phyloP scores from a whole-genome alignment of 768 basidiomycete genomes.

The Pisolithus tinctorius region DNA sequence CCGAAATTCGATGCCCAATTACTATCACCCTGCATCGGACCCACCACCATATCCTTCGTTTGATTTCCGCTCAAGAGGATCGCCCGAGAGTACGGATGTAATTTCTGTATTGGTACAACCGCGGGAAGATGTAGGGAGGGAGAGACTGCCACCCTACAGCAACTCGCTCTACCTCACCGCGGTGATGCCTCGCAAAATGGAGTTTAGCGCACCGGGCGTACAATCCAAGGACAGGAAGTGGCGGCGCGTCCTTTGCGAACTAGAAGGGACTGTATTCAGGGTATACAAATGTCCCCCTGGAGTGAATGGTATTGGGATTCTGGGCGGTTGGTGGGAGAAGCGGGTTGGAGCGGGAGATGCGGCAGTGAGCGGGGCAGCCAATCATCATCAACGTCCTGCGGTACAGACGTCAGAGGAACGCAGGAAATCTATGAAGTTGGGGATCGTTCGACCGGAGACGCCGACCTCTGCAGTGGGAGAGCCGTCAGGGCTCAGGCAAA shows the following conservation, averaged over 20 bases:
- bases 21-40: constrained; percentile 41
- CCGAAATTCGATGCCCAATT: constrained; percentile 68
- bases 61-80: constrained; percentile 25
- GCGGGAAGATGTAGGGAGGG: constrained; percentile 54
- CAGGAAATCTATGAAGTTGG: constrained; percentile 20
- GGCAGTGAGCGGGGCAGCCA: constrained; percentile 11
- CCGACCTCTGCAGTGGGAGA: constrained; percentile 1
- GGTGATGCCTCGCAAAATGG: constrained; percentile 86
- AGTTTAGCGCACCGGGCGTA: constrained; percentile 78
- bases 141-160: constrained; percentile 73
- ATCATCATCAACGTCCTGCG: constrained; percentile 15
- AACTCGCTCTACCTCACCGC: constrained; percentile 79
- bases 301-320: constrained; percentile 39
- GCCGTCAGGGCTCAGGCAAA: constrained; percentile 6
- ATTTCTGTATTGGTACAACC: neutral
- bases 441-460: constrained; percentile 8
- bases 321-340: constrained; percentile 77
- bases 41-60: constrained; percentile 68
- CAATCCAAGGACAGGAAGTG: constrained; percentile 90
- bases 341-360: constrained; percentile 69
- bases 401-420: constrained; percentile 16
- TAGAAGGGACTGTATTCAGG: constrained; percentile 87
- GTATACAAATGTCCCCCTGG: constrained; percentile 54
- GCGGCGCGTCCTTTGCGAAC: constrained; percentile 79
- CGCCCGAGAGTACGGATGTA: constrained; percentile 47